These are phyloP conservation scores for Sungouiella thailandica DNA, from an alignment of 805 yeast genomes.

Conservation along the genomic window DNA sequence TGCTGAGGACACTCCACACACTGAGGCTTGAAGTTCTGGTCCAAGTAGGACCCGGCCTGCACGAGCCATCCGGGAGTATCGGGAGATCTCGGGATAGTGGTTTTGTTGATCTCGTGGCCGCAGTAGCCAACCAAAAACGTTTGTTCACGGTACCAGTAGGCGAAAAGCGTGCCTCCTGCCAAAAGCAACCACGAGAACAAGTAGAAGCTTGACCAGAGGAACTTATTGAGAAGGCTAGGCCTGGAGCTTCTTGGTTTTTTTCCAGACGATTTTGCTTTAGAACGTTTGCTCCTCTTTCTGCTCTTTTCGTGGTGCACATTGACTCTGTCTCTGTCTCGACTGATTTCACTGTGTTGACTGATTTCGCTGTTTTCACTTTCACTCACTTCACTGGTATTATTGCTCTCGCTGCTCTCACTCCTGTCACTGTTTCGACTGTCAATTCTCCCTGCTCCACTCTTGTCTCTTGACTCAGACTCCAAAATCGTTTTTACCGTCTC, in stretches of 20 bases:
- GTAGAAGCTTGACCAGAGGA: conserved; percentile 8
- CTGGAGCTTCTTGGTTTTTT: conserved; percentile 1
- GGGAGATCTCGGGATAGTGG: conserved; percentile 31
- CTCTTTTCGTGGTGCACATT: not conserved
- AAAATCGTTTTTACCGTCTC: not conserved
- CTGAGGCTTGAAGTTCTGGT: conserved; percentile 44
- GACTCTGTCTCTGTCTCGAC: not conserved
- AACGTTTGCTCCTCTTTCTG: not conserved
- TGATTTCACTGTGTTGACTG: not conserved
- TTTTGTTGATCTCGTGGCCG: conserved; percentile 51
- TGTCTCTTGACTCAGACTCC: not conserved
- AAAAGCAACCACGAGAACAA: conserved; percentile 30
- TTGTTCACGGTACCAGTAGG: conserved; percentile 63
- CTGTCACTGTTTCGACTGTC: not conserved
- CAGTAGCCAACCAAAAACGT: conserved; percentile 66
- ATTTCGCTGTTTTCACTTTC: not conserved
- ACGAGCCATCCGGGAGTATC: conserved; percentile 26
- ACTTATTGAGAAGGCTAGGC: not conserved
- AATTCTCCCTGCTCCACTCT: too few relatives aligned
- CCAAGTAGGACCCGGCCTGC: conserved; percentile 41
- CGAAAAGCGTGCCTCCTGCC: conserved; percentile 34
- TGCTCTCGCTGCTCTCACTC: not conserved
- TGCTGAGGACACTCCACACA: conserved; percentile 81
- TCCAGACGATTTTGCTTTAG: not conserved
- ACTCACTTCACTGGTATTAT: not conserved